These are phyloP conservation scores for Aspergillus caelatus DNA, from an alignment of 2,329 filamentous ascomycete genomes.

Conservation along the genomic window DNA sequence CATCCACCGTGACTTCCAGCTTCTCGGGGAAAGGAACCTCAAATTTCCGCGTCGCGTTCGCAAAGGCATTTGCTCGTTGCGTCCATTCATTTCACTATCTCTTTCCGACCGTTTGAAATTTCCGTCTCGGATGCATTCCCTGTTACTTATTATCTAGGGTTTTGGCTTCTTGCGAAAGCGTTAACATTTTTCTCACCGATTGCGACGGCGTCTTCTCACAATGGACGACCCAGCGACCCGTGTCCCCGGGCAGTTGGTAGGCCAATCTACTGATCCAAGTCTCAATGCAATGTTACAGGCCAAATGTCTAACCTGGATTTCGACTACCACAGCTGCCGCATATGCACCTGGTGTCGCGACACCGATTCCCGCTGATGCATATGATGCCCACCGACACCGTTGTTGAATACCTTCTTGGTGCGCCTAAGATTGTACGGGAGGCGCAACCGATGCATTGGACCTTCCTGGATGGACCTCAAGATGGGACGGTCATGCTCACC, in stretches of 20 bases:
- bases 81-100: background rate
- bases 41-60: conserved; percentile 43
- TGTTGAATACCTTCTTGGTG: conserved; percentile 79
- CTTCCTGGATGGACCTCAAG: conserved; percentile 78
- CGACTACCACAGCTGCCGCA: conserved; percentile 68
- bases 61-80: conserved; percentile 4
- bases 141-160: conserved; percentile 5
- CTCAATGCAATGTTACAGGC: conserved; percentile 3
- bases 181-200: conserved; percentile 11
- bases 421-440: conserved; percentile 83
- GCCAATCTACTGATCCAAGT: conserved; percentile 21
- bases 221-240: conserved; percentile 53
- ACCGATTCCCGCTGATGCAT: conserved; percentile 74
- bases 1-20: conserved; percentile 14
- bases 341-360: conserved; percentile 84
- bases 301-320: conserved; percentile 18
- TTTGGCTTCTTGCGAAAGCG: conserved; percentile 17
- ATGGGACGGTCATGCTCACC: conserved; percentile 80
- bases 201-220: conserved; percentile 27
- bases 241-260: conserved; percentile 49
- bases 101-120: background rate
- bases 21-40: conserved; percentile 24
- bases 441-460: conserved; percentile 90
- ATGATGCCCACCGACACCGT: conserved; percentile 75
- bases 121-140: conserved; percentile 15